These are phyloP conservation scores for Sanghuangporus sanghuang DNA, from an alignment of 1,284 basidiomycete species.

Conservation along the genomic window DNA sequence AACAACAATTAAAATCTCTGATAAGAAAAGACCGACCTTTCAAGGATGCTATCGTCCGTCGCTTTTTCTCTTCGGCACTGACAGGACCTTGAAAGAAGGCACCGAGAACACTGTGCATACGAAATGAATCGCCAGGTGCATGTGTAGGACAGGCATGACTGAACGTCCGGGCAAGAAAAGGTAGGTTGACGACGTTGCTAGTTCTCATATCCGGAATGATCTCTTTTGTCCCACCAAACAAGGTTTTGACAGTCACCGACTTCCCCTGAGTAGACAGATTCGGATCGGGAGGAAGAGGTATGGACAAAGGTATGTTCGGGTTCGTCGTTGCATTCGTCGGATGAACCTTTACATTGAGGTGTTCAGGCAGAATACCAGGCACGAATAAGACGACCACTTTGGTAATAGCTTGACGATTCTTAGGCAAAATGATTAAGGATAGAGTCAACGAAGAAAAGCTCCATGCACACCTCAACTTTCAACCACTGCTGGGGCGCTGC, in stretches of 20 bases:
- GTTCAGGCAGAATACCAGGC: conserved; percentile 72
- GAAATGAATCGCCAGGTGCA: conserved; percentile 79
- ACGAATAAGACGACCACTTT: conserved; percentile 77
- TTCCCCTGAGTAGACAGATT: neutral
- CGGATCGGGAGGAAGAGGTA: conserved; percentile 41
- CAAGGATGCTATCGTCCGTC: conserved; percentile 48
- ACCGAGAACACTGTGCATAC: conserved; percentile 82
- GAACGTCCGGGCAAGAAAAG: conserved; percentile 79
- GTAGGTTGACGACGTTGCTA: conserved; percentile 33
- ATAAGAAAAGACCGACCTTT: conserved; percentile 35
- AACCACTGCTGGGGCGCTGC: conserved; percentile 81
- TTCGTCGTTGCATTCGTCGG: conserved; percentile 62
- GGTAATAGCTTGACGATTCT: conserved; percentile 70
- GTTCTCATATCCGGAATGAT: neutral
- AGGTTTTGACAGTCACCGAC: conserved; percentile 12
- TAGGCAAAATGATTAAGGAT: conserved; percentile 9
- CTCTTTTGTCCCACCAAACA: conserved; percentile 14
- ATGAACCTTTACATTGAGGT: conserved; percentile 47
- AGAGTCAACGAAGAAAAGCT: neutral
- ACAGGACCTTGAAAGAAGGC: conserved; percentile 79
- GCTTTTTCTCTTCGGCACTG: conserved; percentile 72
- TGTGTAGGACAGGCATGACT: conserved; percentile 87
- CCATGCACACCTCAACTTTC: conserved; percentile 59
- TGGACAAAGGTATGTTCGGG: conserved; percentile 59
- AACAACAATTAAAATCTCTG: neutral